phyloP scores from a whole-genome alignment of 495 filamentous ascomycete species.

The Halenospora varia region DNA sequence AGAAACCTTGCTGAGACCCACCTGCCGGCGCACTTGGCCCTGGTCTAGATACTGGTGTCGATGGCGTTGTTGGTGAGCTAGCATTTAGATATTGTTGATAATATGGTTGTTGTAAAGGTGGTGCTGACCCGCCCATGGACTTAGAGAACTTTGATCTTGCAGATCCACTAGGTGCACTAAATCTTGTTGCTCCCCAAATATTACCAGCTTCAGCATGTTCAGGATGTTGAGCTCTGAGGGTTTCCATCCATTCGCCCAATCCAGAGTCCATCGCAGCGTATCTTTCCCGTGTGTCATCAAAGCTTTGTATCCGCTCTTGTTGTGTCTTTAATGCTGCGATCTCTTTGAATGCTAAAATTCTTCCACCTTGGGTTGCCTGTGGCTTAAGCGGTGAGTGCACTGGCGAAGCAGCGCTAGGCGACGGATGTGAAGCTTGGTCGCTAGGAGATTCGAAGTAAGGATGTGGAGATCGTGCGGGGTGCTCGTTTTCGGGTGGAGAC shows the following conservation, averaged over 20 bases:
- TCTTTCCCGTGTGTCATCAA: constrained; percentile 62
- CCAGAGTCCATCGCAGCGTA: constrained; percentile 71
- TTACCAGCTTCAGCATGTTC: constrained; percentile 25
- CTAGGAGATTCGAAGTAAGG: constrained; percentile 9
- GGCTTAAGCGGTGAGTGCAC: constrained; percentile 4
- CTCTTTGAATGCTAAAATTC: constrained; percentile 20
- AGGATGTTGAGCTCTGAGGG: constrained; percentile 14
- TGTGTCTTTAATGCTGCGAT: constrained; percentile 17
- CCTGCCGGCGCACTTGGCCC: constrained; percentile 19
- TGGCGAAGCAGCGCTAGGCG: constrained; percentile 13
- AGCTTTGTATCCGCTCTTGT: constrained; percentile 63
- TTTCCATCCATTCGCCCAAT: constrained; percentile 65
- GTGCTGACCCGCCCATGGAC: constrained; percentile 24
- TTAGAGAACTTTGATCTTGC: constrained; percentile 47
- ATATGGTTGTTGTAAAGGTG: constrained; percentile 46
- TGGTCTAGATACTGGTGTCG: constrained; percentile 33
- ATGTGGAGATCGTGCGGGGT: constrained; percentile 29
- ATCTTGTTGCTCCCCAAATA: constrained; percentile 3
- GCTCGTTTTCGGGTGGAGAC: constrained; percentile 32
- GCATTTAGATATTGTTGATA: constrained; percentile 45
- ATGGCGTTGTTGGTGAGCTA: constrained; percentile 33
- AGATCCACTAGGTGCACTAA: constrained; percentile 13
- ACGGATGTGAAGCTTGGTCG: background rate
- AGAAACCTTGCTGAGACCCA: constrained; percentile 24
- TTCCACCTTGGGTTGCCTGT: background rate